Conservation (phyloP, 306 rosid species). For the Ochetophila trinervis region DNA sequence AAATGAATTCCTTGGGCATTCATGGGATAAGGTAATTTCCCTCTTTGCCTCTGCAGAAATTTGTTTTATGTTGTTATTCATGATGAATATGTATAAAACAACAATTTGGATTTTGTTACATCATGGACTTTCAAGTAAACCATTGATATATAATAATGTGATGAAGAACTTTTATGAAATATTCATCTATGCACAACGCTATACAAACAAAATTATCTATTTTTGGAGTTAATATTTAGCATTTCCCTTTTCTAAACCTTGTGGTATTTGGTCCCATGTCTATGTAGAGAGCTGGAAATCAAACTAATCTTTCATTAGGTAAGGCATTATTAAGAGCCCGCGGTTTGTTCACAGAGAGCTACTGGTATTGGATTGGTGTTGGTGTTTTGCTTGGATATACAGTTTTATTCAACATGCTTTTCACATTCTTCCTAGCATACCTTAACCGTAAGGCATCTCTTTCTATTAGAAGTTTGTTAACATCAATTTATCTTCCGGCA, state of each 20-base stretch:
- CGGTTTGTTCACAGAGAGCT: conserved; percentile 69
- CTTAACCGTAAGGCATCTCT: conserved; percentile 80
- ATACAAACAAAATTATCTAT: background rate
- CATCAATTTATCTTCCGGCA: conserved; percentile 20
- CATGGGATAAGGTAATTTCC: conserved; percentile 80
- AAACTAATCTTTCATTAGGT: conserved; percentile 59
- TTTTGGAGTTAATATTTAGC: background rate
- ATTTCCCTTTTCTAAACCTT: background rate
- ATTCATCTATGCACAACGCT: too few relatives aligned
- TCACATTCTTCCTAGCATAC: conserved; percentile 80
- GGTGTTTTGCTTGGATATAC: conserved; percentile 97
- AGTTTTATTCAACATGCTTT: conserved; percentile 69
- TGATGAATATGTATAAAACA: background rate
- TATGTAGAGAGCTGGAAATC: conserved; percentile 51
- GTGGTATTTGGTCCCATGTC: conserved; percentile 21
- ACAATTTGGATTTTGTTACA: background rate
- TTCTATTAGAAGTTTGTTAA: conserved; percentile 21
- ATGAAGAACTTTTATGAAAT: background rate
- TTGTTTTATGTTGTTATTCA: background rate
- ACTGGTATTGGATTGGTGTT: conserved; percentile 99
- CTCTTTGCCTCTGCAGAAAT: conserved; percentile 1
- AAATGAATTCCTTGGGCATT: conserved; percentile 94
- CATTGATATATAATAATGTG: too few relatives aligned
- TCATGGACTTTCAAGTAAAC: background rate
- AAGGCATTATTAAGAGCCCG: conserved; percentile 61